Conservation (phyloP, 768 basidiomycete species). For the Lactifluus rugatus region DNA sequence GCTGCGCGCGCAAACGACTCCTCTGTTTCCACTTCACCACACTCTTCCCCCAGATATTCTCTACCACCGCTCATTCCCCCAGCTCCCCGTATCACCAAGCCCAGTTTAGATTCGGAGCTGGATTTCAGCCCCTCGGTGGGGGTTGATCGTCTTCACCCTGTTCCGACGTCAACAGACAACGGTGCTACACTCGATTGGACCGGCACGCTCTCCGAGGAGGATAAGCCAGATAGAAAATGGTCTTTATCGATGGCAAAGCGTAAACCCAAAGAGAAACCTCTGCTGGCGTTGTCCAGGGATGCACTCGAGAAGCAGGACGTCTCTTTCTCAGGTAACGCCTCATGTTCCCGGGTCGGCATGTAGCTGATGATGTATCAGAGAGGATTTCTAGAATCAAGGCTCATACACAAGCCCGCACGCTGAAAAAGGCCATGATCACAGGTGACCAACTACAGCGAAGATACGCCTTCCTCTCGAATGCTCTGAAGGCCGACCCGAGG, state of each 20-base stretch:
- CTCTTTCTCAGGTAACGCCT: conserved; percentile 41
- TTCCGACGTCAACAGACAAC: conserved; percentile 59
- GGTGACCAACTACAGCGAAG: conserved; percentile 56
- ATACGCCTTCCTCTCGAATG: conserved; percentile 44
- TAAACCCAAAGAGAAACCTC: conserved; percentile 50
- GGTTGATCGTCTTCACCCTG: conserved; percentile 42
- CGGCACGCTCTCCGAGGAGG: conserved; percentile 44
- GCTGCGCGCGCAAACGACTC: conserved; percentile 20
- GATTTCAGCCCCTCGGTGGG: conserved; percentile 64
- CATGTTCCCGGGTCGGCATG: neutral
- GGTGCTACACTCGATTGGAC: conserved; percentile 70
- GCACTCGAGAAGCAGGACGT: conserved; percentile 52
- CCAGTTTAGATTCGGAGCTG: conserved; percentile 36
- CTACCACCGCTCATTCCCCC: conserved; percentile 28
- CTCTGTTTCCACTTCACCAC: conserved; percentile 23
- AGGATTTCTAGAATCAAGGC: conserved; percentile 47
- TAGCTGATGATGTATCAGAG: conserved; percentile 30
- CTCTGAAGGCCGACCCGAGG: conserved; percentile 26
- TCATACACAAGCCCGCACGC: conserved; percentile 41
- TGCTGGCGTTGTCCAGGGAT: conserved; percentile 31
- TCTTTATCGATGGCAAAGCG: conserved; percentile 46
- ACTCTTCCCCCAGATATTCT: conserved; percentile 17
- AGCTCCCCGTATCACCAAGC: conserved; percentile 12
- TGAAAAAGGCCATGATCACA: conserved; percentile 55
- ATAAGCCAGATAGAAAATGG: conserved; percentile 54